Conservation (phyloP, 2,329 filamentous ascomycete species). For the Emmonsiellopsis sp. region DNA sequence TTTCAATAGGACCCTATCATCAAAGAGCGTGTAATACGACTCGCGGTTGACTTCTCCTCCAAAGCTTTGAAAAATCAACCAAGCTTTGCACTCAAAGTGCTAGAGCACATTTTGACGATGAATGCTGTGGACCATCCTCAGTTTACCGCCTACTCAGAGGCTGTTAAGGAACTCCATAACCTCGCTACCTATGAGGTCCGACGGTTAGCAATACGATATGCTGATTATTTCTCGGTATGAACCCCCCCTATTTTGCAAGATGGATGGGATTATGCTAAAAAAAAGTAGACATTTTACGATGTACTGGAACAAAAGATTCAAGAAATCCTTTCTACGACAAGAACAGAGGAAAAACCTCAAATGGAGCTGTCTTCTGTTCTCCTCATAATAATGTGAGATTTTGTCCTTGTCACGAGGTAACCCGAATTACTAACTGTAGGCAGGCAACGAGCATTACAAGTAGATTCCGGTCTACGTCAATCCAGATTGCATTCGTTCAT, state of each 20-base stretch:
- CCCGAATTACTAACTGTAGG: slow-evolving; percentile 4
- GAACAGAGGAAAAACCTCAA: slow-evolving; percentile 70
- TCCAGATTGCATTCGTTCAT: slow-evolving; percentile 67
- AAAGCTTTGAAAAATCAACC: slow-evolving; percentile 68
- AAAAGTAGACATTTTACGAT: slow-evolving; percentile 63
- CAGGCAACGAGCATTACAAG: slow-evolving; percentile 68
- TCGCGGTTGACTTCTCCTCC: slow-evolving; percentile 77
- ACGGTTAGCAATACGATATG: slow-evolving; percentile 78
- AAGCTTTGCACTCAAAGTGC: slow-evolving; percentile 74
- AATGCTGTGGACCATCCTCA: slow-evolving; percentile 64
- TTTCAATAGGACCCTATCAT: slow-evolving; percentile 62
- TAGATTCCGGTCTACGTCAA: slow-evolving; percentile 63
- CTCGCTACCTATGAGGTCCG: slow-evolving; percentile 83
- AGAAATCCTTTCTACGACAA: slow-evolving; percentile 60
- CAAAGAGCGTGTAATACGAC: slow-evolving; percentile 68
- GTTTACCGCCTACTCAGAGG: slow-evolving; percentile 68
- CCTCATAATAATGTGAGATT: slow-evolving; percentile 72
- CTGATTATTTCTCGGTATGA: slow-evolving; percentile 71
- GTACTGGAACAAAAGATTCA: slow-evolving; percentile 75
- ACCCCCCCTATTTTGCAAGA: neutral
- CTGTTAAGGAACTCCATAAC: slow-evolving; percentile 78
- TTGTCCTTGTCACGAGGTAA: neutral
- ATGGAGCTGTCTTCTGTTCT: slow-evolving; percentile 83
- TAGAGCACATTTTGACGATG: slow-evolving; percentile 83
- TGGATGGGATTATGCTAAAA: slow-evolving; percentile 16